Evolutionary conservation across 2,329 filamentous ascomycete species (phyloP).

Genomic region (Davidsoniella eucalypti): DNA sequence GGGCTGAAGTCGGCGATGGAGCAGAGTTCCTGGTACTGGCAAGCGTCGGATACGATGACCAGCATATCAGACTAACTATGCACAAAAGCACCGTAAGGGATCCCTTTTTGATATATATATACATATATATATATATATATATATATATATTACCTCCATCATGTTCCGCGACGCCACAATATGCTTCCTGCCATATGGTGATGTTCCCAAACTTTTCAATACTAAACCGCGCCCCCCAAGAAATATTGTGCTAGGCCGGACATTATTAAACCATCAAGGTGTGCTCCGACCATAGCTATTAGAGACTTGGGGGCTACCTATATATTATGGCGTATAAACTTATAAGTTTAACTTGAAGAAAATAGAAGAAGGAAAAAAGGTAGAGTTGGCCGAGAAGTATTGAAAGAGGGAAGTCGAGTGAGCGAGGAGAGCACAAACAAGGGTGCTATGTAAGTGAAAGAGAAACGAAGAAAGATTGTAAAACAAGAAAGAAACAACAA

Average conservation of each 20-base stretch:
- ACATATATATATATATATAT: background rate
- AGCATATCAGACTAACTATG: background rate
- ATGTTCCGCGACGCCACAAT: slow-evolving; percentile 11
- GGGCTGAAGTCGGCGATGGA: slow-evolving; percentile 8
- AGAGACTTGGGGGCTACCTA: background rate
- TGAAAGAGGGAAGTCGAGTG: background rate
- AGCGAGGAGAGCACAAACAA: slow-evolving; percentile 8
- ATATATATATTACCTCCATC: background rate
- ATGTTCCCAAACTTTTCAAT: background rate
- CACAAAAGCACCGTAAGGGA: background rate
- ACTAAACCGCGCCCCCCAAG: background rate
- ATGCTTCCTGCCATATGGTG: slow-evolving; percentile 2
- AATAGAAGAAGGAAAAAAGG: background rate
- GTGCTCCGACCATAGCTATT: background rate
- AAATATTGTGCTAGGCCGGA: background rate
- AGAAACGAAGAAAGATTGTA: background rate
- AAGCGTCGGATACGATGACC: slow-evolving; percentile 19
- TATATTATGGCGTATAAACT: slow-evolving; percentile 1
- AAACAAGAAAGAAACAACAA: background rate
- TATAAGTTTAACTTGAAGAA: background rate
- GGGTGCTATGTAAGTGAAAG: slow-evolving; percentile 1
- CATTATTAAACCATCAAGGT: slow-evolving; percentile 6
- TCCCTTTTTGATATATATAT: background rate
- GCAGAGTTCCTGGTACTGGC: slow-evolving; percentile 15
- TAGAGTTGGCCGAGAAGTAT: background rate